Conservation (phyloP, 805 yeast species). For the Pichia ethanolica region DNA sequence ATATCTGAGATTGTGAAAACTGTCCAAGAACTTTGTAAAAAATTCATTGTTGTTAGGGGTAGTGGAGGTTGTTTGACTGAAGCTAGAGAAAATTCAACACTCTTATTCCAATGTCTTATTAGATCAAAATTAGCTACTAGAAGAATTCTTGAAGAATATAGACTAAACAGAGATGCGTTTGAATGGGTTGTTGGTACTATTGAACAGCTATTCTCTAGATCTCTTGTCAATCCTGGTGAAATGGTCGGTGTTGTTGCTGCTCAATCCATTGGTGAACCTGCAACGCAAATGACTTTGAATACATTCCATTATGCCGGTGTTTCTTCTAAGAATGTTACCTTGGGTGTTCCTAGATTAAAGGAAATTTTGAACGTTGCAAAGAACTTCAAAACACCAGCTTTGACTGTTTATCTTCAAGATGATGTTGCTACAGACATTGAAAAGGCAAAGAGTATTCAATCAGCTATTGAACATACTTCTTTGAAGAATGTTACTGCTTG, state of each 20-base stretch:
- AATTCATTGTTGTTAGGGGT: slow-evolving; percentile 76
- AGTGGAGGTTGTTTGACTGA: slow-evolving; percentile 62
- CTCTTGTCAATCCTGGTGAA: slow-evolving; percentile 93
- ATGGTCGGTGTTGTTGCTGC: slow-evolving; percentile 98
- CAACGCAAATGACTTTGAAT: slow-evolving; percentile 95
- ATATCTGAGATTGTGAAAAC: slow-evolving; percentile 71
- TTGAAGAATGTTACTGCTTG: slow-evolving; percentile 93
- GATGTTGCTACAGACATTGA: slow-evolving; percentile 84
- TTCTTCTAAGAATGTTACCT: slow-evolving; percentile 96
- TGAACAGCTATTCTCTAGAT: slow-evolving; percentile 86
- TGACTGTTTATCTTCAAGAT: slow-evolving; percentile 83
- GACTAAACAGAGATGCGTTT: slow-evolving; percentile 76
- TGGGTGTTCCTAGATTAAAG: slow-evolving; percentile 97
- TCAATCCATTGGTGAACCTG: slow-evolving; percentile 97
- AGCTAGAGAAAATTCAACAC: slow-evolving; percentile 89
- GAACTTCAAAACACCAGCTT: slow-evolving; percentile 98
- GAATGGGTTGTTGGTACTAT: slow-evolving; percentile 95
- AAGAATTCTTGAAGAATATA: slow-evolving; percentile 86
- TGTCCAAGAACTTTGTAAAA: slow-evolving; percentile 61
- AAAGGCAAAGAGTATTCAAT: slow-evolving; percentile 88
- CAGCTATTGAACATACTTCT: slow-evolving; percentile 95
- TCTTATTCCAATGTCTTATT: slow-evolving; percentile 81
- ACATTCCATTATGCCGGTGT: slow-evolving; percentile 98
- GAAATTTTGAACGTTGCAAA: slow-evolving; percentile 98
- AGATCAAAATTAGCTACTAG: slow-evolving; percentile 89